Evolutionary conservation across 192 early-diverging fungal genomes (phyloP).

Genomic region (Kickxella alabastrina): DNA sequence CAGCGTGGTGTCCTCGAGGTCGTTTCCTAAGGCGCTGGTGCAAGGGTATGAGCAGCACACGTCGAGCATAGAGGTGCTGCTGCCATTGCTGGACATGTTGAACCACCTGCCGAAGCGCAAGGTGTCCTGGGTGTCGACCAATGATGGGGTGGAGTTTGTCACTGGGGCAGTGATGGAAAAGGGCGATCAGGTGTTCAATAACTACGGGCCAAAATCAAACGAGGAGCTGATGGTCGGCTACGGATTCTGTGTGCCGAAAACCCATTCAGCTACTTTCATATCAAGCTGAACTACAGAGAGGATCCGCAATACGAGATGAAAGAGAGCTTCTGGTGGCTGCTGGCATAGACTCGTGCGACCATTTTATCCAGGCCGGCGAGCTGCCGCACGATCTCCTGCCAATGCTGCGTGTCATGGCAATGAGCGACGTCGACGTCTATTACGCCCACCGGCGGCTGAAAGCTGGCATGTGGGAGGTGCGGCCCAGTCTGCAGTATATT

Average conservation of each 20-base stretch:
- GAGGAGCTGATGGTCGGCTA: conserved; percentile 69
- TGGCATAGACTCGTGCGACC: conserved; percentile 31
- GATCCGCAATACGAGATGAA: conserved; percentile 53
- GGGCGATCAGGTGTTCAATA: conserved; percentile 59
- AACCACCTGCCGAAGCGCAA: conserved; percentile 59
- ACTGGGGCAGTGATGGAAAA: conserved; percentile 20
- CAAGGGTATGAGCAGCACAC: conserved; percentile 24
- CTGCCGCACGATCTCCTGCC: conserved; percentile 52
- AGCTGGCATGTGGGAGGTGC: background rate
- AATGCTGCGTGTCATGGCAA: conserved; percentile 64
- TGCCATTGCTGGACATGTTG: conserved; percentile 62
- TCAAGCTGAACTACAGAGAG: conserved; percentile 59
- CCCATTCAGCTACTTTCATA: conserved; percentile 53
- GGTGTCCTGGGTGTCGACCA: conserved; percentile 53
- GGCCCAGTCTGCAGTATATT: conserved; percentile 28
- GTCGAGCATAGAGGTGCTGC: conserved; percentile 40
- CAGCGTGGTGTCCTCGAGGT: conserved; percentile 53
- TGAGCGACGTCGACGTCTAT: conserved; percentile 55
- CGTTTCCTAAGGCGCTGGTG: conserved; percentile 58
- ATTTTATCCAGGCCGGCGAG: conserved; percentile 46
- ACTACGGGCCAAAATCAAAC: conserved; percentile 72
- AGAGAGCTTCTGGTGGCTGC: conserved; percentile 42
- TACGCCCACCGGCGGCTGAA: conserved; percentile 10
- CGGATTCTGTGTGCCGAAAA: conserved; percentile 64
- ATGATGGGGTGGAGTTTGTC: conserved; percentile 46